These are phyloP conservation scores for Pseudozyma sp. DNA, from an alignment of 1,284 basidiomycete genomes.

Conservation along the genomic window DNA sequence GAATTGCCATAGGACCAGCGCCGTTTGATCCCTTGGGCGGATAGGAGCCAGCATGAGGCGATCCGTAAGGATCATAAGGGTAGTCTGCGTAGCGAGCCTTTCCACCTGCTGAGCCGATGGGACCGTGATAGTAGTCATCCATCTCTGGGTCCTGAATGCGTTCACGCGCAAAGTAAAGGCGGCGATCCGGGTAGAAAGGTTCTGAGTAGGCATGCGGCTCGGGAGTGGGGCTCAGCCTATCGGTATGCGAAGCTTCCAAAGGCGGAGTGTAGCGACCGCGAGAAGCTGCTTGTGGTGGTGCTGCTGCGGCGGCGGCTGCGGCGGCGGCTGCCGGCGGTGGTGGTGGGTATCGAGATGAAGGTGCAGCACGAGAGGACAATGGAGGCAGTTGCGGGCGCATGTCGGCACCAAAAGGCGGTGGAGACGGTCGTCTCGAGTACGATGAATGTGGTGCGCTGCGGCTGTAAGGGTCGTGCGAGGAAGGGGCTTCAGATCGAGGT, in stretches of 20 bases:
- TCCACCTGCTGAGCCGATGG: conserved; percentile 14
- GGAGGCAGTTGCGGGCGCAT: conserved; percentile 43
- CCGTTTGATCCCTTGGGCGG: conserved; percentile 24
- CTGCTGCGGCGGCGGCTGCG: conserved; percentile 1
- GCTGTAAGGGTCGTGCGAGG: conserved; percentile 27
- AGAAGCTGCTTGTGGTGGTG: background rate
- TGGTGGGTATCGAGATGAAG: conserved; percentile 20
- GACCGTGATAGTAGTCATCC: conserved; percentile 47
- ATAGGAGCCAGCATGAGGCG: conserved; percentile 32
- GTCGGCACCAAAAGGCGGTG: conserved; percentile 33
- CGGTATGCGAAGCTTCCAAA: conserved; percentile 16
- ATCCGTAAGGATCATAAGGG: conserved; percentile 37
- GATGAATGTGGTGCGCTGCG: conserved; percentile 33
- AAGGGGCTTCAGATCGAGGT: conserved; percentile 12
- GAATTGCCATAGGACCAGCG: conserved; percentile 16
- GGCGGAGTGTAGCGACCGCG: conserved; percentile 44
- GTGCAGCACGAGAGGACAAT: conserved; percentile 27
- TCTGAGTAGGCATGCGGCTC: conserved; percentile 35
- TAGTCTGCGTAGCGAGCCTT: conserved; percentile 35
- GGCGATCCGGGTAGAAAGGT: conserved; percentile 49
- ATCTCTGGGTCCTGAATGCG: conserved; percentile 49
- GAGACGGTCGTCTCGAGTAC: conserved; percentile 28
- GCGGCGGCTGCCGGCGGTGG: conserved; percentile 4
- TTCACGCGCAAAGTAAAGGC: conserved; percentile 47
- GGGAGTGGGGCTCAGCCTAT: conserved; percentile 30